Evolutionary conservation across 768 basidiomycete species (phyloP), one percentile per base, ranked within the genome.

Genomic region (Lyophyllum shimeji): DNA sequence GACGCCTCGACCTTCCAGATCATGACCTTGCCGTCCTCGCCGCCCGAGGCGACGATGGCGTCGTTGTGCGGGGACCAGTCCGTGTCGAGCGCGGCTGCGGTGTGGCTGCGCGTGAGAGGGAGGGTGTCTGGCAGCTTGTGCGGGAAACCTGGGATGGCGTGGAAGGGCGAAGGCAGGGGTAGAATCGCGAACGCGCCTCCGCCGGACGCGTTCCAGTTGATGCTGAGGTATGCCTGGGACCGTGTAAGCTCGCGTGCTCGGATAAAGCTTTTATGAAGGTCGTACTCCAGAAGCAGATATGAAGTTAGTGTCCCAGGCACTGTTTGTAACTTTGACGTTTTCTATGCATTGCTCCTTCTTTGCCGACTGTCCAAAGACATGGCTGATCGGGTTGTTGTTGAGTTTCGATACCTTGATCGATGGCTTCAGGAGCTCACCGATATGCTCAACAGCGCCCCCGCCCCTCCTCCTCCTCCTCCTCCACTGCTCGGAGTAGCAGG

Each of bases 31-130:
- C 95, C 94, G 68, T 99, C 97, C 70, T 99, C 96, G 46, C 90
- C 94, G 15, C 83, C 93, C 0, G 93, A 95, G 1, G 90, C 96
- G 62, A 97, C 90, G 64, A 96, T 78, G 6, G 82, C 77, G 72
- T 98, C 96, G 66, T 95, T 87, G 69, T 96, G 93, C 0, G 95
- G 95, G 0, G 90, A 93, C 94, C 95, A 98, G 66, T 90, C 92
- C 0, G 96, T 98, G 73, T 98, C 96, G 34, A 98, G 89, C 27
- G 93, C 90, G 23, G 90, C 76, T 1, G 85, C 89, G 1, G 87
- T 86, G 70, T 92, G 89, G 27, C 88, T 90, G 53, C 96, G 87
- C 17, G 93, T 93, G 53, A 98, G 82, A 0, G 97, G 97, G 39
- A 98, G 79, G 59, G 89, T 84, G 68, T 99, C 97, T 1, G 95